phyloP scores from a whole-genome alignment of 2,329 filamentous ascomycete species.

The Colletotrichum paranaense region DNA sequence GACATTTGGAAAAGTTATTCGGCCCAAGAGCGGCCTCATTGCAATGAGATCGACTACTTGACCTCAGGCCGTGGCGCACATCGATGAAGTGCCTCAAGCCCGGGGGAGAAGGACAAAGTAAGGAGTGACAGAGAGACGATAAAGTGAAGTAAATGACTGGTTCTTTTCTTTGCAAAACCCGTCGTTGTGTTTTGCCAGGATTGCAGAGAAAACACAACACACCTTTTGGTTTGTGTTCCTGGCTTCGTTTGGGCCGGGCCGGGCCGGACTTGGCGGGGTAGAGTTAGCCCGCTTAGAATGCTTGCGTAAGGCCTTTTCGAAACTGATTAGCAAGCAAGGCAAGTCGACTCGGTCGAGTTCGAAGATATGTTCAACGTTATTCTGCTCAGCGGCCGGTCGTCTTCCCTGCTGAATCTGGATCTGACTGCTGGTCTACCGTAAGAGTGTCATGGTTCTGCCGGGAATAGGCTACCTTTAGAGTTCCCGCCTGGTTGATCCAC shows the following conservation, averaged over 20 bases:
- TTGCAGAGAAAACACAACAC: neutral
- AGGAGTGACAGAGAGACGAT: no score
- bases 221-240: neutral
- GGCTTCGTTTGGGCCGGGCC: neutral
- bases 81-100: no score
- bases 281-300: neutral
- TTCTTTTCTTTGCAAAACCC: neutral
- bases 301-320: neutral
- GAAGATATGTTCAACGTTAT: neutral
- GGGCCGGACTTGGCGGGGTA: neutral
- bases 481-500: neutral
- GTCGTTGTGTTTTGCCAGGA: neutral
- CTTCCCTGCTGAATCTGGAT: neutral
- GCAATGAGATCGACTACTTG: no score
- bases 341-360: neutral
- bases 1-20: no score
- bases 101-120: no score
- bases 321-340: neutral
- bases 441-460: neutral
- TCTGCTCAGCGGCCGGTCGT: no score
- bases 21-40: no score
- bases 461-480: neutral
- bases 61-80: no score
- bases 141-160: no score
- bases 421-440: no score